These are phyloP conservation scores for Podospora conica DNA, from an alignment of 495 filamentous ascomycete species.

Conservation along the genomic window DNA sequence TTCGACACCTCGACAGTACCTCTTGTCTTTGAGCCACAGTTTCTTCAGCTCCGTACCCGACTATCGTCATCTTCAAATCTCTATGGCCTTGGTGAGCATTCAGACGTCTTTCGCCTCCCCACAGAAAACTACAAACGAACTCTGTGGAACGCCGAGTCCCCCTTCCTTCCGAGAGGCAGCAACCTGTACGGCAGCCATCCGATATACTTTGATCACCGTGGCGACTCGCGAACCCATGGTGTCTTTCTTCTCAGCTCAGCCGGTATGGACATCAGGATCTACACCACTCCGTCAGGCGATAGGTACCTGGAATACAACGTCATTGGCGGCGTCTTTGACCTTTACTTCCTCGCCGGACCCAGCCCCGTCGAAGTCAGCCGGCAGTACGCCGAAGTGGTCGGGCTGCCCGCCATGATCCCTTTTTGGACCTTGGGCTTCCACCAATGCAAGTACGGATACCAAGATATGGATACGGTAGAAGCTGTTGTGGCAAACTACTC, in stretches of 20 bases:
- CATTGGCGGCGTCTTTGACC: slow-evolving; percentile 74
- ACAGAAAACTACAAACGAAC: slow-evolving; percentile 71
- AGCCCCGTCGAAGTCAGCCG: slow-evolving; percentile 62
- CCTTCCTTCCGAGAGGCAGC: slow-evolving; percentile 39
- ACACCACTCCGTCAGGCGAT: slow-evolving; percentile 52
- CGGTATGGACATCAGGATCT: slow-evolving; percentile 83
- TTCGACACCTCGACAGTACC: slow-evolving; percentile 67
- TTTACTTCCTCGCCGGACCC: slow-evolving; percentile 78
- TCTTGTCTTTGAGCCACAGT: slow-evolving; percentile 77
- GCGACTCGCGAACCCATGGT: slow-evolving; percentile 61
- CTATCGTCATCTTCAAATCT: slow-evolving; percentile 63
- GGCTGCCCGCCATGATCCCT: slow-evolving; percentile 68
- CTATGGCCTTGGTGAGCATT: slow-evolving; percentile 78
- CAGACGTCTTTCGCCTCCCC: slow-evolving; percentile 62
- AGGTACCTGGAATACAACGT: slow-evolving; percentile 76
- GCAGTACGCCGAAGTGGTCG: slow-evolving; percentile 70
- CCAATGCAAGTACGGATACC: slow-evolving; percentile 78
- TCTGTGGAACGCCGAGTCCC: slow-evolving; percentile 73
- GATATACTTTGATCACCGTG: slow-evolving; percentile 75
- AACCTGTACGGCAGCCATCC: slow-evolving; percentile 85
- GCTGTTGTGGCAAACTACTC: slow-evolving; percentile 77
- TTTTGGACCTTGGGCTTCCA: slow-evolving; percentile 87
- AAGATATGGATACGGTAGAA: slow-evolving; percentile 63
- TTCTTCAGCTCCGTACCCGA: slow-evolving; percentile 61
- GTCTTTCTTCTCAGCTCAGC: slow-evolving; percentile 83